Evolutionary conservation across 352 stramenopile genomes (phyloP).

Genomic region (Globisporangium spiculum): DNA sequence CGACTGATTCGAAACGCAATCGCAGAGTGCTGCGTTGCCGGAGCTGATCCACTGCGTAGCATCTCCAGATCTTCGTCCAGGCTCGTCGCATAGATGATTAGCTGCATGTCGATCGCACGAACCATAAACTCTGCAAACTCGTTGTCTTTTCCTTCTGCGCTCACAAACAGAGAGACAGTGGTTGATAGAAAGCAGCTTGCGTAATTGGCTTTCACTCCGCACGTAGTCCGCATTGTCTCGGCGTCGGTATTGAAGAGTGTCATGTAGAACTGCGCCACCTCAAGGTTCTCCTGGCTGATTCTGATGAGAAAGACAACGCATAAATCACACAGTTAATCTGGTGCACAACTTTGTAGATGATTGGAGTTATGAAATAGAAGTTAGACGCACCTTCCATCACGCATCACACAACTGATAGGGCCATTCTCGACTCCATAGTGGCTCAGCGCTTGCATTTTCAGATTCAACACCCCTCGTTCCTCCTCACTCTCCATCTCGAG

Average conservation of each 20-base stretch:
- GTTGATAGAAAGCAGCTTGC: constrained; percentile 33
- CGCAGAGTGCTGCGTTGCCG: constrained; percentile 16
- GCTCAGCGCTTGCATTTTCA: constrained; percentile 25
- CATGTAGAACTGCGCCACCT: constrained; percentile 33
- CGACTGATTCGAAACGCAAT: constrained; percentile 48
- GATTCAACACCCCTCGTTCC: constrained; percentile 15
- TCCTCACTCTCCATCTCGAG: constrained; percentile 2
- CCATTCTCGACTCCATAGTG: constrained; percentile 34
- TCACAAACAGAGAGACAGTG: neutral
- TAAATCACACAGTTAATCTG: neutral
- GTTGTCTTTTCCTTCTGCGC: constrained; percentile 2
- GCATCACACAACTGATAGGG: constrained; percentile 30
- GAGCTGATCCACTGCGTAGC: neutral
- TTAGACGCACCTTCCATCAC: constrained; percentile 23
- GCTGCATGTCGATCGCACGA: constrained; percentile 17
- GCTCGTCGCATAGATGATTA: constrained; percentile 39
- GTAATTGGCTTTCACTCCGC: constrained; percentile 22
- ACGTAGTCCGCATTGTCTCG: constrained; percentile 19
- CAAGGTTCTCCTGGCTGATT: constrained; percentile 14
- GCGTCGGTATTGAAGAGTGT: constrained; percentile 23
- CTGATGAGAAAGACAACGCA: constrained; percentile 2
- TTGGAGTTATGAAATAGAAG: neutral
- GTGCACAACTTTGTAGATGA: neutral
- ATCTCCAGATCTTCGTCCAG: constrained; percentile 29
- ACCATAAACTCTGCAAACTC: constrained; percentile 17